Evolutionary conservation across 2,329 filamentous ascomycete species (phyloP).

Genomic region (Colletotrichum tamarilloi): DNA sequence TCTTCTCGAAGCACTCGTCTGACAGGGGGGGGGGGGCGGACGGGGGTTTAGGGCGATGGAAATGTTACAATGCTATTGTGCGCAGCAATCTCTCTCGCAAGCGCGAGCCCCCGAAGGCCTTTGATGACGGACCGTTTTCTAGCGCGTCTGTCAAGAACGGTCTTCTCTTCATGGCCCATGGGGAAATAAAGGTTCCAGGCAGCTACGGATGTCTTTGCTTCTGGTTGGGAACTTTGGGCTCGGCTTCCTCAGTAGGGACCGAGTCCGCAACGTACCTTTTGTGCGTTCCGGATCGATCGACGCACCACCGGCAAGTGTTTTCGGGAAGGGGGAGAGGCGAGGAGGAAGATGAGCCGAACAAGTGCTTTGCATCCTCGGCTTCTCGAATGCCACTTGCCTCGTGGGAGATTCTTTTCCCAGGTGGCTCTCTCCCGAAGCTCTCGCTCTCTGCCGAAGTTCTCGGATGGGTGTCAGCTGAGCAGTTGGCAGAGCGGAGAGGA

Average conservation of each 20-base stretch:
- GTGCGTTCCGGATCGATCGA: neutral
- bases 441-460: neutral
- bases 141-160: neutral
- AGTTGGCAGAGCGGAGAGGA: neutral
- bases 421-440: neutral
- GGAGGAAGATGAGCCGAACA: neutral
- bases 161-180: neutral
- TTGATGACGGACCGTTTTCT: neutral
- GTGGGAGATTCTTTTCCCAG: neutral
- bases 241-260: neutral
- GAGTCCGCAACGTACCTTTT: neutral
- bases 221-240: neutral
- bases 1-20: neutral
- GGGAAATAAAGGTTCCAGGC: neutral
- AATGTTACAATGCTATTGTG: conserved; percentile 1
- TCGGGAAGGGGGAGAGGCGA: neutral
- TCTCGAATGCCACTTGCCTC: neutral
- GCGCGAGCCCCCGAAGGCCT: too few species aligned
- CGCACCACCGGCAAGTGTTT: neutral
- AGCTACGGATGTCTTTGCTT: neutral
- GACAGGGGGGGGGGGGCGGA: neutral
- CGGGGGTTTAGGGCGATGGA: neutral
- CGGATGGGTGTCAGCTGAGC: neutral
- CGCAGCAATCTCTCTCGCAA: neutral
- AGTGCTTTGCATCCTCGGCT: neutral